Percentiles rank a stretch among this genome's conserved stretches.
Conservation (phyloP, 139 green algal genomes). For the Protoeuglena noctilucae region DNA sequence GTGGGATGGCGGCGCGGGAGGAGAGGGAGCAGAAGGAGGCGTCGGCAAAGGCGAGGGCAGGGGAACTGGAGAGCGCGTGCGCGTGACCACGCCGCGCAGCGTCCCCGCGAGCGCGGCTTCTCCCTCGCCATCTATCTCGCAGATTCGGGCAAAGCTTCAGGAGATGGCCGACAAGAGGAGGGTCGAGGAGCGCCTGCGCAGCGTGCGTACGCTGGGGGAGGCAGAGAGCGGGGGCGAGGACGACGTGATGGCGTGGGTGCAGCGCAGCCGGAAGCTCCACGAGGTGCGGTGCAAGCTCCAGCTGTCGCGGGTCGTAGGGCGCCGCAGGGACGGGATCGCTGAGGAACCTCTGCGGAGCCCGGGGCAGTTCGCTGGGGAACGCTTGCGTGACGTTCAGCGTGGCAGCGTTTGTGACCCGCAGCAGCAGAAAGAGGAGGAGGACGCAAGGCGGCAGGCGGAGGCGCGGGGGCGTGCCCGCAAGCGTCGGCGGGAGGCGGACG, state of each 20-base stretch:
- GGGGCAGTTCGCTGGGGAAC: neutral
- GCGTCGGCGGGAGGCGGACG: constrained; percentile 11
- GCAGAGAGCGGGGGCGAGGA: constrained; percentile 25
- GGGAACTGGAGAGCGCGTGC: too few relatives aligned
- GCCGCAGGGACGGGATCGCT: neutral
- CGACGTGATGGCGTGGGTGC: constrained; percentile 50
- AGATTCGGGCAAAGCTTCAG: neutral
- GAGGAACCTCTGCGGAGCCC: neutral
- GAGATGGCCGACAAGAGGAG: neutral
- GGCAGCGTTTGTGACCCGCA: neutral
- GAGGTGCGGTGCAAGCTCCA: constrained; percentile 12
- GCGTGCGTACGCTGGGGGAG: neutral
- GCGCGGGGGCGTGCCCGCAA: constrained; percentile 8
- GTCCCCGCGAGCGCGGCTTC: too few relatives aligned
- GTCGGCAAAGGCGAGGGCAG: too few relatives aligned
- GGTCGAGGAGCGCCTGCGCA: neutral
- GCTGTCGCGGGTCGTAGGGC: neutral
- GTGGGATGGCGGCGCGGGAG: constrained; percentile 2
- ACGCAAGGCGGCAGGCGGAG: constrained; percentile 10
- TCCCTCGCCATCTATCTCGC: too few relatives aligned
- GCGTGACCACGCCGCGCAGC: neutral
- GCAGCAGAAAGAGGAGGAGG: neutral
- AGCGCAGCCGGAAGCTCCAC: constrained; percentile 23
- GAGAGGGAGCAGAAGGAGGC: constrained; percentile 15
- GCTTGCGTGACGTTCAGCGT: neutral